Evolutionary conservation across 1,284 basidiomycete species (phyloP).

Genomic region (Papiliotrema nemorosa): DNA sequence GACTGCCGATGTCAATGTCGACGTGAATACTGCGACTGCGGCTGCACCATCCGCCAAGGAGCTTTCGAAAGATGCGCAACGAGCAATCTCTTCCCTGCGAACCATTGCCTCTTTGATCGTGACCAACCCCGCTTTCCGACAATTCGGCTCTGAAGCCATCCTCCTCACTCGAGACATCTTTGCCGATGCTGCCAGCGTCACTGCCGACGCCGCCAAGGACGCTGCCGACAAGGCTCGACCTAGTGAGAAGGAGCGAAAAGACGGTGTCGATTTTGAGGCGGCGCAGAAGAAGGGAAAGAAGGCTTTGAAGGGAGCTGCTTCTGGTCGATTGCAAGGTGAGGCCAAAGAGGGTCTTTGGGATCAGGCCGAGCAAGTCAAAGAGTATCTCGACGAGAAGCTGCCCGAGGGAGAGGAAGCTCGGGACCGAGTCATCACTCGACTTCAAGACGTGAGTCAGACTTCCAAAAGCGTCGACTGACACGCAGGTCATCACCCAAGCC

Average conservation of each 20-base stretch:
- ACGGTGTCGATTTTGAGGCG: conserved; percentile 43
- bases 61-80: conserved; percentile 44
- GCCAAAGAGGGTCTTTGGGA: conserved; percentile 35
- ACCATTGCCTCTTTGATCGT: conserved; percentile 49
- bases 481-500: conserved; percentile 34
- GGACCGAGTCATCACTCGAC: conserved; percentile 48
- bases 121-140: conserved; percentile 48
- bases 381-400: conserved; percentile 51
- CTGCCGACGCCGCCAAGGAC: conserved; percentile 37
- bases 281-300: conserved; percentile 47
- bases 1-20: conserved; percentile 35
- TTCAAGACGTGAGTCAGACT: conserved; percentile 44
- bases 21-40: conserved; percentile 34
- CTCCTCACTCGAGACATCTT: conserved; percentile 50
- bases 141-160: conserved; percentile 49
- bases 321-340: conserved; percentile 41
- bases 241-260: conserved; percentile 39
- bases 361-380: conserved; percentile 30
- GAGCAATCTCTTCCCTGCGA: conserved; percentile 47
- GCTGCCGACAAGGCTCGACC: conserved; percentile 41
- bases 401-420: conserved; percentile 51
- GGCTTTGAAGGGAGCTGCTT: conserved; percentile 37
- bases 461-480: conserved; percentile 17
- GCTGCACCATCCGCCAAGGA: conserved; percentile 36
- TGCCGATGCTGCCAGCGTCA: conserved; percentile 46